Conservation (phyloP, 345 rosid species). For the Rhodomyrtus tomentosa region DNA sequence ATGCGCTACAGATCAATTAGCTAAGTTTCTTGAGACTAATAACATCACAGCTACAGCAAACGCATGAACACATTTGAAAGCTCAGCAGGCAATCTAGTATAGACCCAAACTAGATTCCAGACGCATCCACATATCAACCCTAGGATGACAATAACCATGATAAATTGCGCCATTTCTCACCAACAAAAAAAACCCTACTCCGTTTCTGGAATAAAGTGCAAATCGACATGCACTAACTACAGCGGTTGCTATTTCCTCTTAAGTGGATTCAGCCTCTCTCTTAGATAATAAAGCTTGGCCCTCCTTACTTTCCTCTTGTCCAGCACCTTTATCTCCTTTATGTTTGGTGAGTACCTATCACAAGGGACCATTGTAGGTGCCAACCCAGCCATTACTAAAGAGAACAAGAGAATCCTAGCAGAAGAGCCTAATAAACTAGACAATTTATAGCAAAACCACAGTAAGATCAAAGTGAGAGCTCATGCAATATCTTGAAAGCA, state of each 20-base stretch:
- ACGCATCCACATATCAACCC: not conserved
- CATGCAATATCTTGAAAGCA: not conserved
- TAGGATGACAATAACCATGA: not conserved
- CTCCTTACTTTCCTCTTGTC: conserved; percentile 93
- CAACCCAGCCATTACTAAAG: not conserved
- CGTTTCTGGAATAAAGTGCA: not conserved
- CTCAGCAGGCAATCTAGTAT: not conserved
- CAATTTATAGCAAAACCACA: not conserved
- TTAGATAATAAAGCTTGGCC: conserved; percentile 89
- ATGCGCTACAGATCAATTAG: not conserved
- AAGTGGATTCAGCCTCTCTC: conserved; percentile 93
- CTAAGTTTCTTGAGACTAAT: not conserved
- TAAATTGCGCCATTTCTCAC: not conserved
- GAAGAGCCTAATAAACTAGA: not conserved
- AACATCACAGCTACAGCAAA: not conserved
- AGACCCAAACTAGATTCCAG: not conserved
- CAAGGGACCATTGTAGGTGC: not conserved
- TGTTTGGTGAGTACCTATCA: conserved; percentile 89
- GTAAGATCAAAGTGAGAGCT: not conserved
- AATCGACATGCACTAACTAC: not conserved
- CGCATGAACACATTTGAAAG: not conserved
- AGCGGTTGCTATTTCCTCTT: conserved; percentile 26
- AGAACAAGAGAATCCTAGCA: not conserved
- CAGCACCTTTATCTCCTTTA: conserved; percentile 86
- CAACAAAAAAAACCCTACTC: not conserved